Conservation (phyloP, 169 alveolate species). For the Cyclospora cayetanensis region DNA sequence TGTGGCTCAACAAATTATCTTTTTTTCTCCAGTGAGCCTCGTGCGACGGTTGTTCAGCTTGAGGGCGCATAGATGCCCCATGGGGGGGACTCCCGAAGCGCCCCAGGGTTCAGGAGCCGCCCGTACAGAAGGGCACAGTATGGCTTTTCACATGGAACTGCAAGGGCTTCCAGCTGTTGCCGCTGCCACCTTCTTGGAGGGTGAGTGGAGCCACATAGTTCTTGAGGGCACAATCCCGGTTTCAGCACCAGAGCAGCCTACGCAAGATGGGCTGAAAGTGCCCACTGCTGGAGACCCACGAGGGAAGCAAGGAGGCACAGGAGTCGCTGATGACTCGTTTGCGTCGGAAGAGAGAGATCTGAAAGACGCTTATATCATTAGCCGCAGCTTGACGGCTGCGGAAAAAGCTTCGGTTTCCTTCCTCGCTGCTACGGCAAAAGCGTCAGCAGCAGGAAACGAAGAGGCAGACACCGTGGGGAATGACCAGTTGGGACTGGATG, state of each 20-base stretch:
- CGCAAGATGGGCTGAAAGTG: too few relatives aligned
- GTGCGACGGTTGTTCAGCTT: too few relatives aligned
- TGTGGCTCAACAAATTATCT: too few relatives aligned
- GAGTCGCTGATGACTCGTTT: too few relatives aligned
- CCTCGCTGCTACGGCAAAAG: constrained; percentile 21
- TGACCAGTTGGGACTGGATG: constrained; percentile 29
- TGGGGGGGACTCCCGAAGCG: background rate
- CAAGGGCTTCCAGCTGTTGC: background rate
- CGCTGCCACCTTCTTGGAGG: background rate
- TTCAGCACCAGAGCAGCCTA: too few relatives aligned
- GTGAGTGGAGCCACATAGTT: background rate
- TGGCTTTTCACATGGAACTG: background rate
- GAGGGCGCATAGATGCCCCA: too few relatives aligned
- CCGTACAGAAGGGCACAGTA: too few relatives aligned
- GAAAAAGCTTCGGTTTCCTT: background rate
- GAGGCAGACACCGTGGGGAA: constrained; percentile 7
- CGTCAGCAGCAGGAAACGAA: background rate
- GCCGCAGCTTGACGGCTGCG: constrained; percentile 4
- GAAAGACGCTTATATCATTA: background rate
- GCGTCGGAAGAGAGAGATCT: background rate
- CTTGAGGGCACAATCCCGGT: background rate
- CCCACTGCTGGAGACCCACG: too few relatives aligned
- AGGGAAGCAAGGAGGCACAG: too few relatives aligned
- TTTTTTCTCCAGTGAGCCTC: too few relatives aligned
- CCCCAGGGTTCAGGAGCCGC: too few relatives aligned